Conservation (phyloP, 2,329 filamentous ascomycete genomes). For the Ophiosphaerella korrae region DNA sequence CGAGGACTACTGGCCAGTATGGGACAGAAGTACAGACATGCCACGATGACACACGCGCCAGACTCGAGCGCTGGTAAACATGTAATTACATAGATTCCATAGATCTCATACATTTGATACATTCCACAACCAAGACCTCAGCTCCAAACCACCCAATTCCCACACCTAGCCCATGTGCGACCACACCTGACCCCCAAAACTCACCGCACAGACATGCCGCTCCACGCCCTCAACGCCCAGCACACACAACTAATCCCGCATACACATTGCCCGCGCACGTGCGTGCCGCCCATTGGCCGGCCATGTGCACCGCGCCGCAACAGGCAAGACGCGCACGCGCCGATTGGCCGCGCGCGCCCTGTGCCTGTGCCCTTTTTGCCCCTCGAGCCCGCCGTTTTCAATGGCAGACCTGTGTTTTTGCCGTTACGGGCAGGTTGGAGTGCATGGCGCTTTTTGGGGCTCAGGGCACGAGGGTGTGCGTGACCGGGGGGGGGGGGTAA, state of each 20-base stretch:
- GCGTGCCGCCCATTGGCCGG: slow-evolving; percentile 9
- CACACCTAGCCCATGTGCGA: background rate
- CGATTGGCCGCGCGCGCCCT: slow-evolving; percentile 11
- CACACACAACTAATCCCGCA: slow-evolving; percentile 9
- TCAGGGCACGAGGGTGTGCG: background rate
- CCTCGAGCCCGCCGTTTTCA: slow-evolving; percentile 1
- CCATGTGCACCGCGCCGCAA: slow-evolving; percentile 5
- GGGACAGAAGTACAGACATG: slow-evolving; percentile 11
- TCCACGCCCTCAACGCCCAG: background rate
- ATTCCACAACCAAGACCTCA: too few relatives aligned
- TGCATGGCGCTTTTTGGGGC: background rate
- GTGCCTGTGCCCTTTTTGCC: slow-evolving; percentile 17
- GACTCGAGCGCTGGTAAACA: too few relatives aligned
- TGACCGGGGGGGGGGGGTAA: background rate
- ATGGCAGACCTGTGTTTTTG: background rate
- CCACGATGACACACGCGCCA: background rate
- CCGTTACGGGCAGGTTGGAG: slow-evolving; percentile 5
- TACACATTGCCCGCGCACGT: slow-evolving; percentile 10
- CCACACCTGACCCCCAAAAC: background rate
- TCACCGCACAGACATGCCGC: background rate
- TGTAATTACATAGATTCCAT: too few relatives aligned
- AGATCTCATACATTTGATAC: too few relatives aligned
- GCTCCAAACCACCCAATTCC: background rate
- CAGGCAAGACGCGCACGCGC: background rate
- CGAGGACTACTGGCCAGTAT: slow-evolving; percentile 22